Conservation (phyloP, 495 filamentous ascomycete genomes). For the Pyrenula aspistea region DNA sequence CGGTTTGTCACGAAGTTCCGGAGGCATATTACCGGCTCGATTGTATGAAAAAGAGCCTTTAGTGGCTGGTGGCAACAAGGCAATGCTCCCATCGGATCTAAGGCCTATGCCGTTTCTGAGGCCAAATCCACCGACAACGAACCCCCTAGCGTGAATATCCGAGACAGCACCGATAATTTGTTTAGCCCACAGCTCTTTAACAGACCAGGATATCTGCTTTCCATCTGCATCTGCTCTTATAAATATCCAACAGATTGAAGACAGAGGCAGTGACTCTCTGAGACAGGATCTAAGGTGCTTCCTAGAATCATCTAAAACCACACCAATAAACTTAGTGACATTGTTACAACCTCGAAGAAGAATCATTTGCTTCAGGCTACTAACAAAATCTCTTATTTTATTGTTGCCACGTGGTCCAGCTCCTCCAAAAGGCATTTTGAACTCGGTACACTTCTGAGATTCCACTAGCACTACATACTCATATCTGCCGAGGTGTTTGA, state of each 20-base stretch:
- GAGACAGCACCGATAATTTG: not conserved
- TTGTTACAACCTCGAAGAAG: not conserved
- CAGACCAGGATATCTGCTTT: not conserved
- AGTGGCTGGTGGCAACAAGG: not conserved
- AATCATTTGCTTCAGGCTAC: not conserved
- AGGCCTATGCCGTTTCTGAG: constrained; percentile 1
- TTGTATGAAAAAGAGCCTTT: too few species aligned
- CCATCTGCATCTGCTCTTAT: not conserved
- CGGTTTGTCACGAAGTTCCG: too few species aligned
- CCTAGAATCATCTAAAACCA: not conserved
- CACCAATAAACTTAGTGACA: not conserved
- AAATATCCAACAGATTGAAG: not conserved
- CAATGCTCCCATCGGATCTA: constrained; percentile 3
- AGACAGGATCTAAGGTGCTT: not conserved
- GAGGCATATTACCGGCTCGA: too few species aligned
- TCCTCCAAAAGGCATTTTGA: not conserved
- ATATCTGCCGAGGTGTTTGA: not conserved
- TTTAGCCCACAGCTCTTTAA: not conserved
- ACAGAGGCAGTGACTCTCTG: not conserved
- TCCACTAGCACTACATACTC: not conserved
- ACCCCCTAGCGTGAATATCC: constrained; percentile 1
- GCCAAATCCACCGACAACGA: constrained; percentile 2
- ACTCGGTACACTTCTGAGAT: not conserved
- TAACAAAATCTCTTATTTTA: not conserved
- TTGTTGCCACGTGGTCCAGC: not conserved